These are phyloP conservation scores for Ramaria sp. DNA, from an alignment of 768 basidiomycete species.

Conservation along the genomic window DNA sequence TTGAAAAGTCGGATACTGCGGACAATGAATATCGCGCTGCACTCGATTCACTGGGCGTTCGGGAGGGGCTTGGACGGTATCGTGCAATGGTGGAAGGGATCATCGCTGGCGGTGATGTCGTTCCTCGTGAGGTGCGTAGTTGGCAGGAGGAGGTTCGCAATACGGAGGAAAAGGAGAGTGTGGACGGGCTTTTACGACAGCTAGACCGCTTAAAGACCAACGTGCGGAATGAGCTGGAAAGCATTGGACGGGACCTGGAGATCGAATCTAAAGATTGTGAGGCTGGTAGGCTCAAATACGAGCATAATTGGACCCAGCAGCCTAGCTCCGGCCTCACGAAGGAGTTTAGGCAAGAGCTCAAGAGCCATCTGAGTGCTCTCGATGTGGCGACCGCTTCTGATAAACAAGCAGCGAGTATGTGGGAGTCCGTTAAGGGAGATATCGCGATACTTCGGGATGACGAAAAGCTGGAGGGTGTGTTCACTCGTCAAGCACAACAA, in stretches of 20 bases:
- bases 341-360: constrained; percentile 64
- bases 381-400: constrained; percentile 75
- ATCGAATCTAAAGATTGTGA: constrained; percentile 83
- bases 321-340: constrained; percentile 71
- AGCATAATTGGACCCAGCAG: constrained; percentile 76
- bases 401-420: constrained; percentile 58
- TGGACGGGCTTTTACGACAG: constrained; percentile 51
- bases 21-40: constrained; percentile 73
- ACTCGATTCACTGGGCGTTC: constrained; percentile 74
- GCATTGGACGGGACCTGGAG: constrained; percentile 58
- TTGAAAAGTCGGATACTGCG: constrained; percentile 74
- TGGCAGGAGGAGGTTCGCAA: constrained; percentile 66
- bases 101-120: constrained; percentile 31
- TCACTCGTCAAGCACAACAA: constrained; percentile 36
- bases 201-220: constrained; percentile 46
- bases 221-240: constrained; percentile 52
- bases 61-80: constrained; percentile 56
- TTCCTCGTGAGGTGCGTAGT: constrained; percentile 58
- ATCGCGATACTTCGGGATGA: constrained; percentile 50
- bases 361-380: constrained; percentile 57
- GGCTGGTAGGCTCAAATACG: constrained; percentile 75
- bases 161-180: constrained; percentile 56
- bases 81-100: constrained; percentile 60
- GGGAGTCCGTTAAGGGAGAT: constrained; percentile 59
- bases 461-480: constrained; percentile 46